Conservation (phyloP, 345 rosid species). For the Gossypium turneri region DNA sequence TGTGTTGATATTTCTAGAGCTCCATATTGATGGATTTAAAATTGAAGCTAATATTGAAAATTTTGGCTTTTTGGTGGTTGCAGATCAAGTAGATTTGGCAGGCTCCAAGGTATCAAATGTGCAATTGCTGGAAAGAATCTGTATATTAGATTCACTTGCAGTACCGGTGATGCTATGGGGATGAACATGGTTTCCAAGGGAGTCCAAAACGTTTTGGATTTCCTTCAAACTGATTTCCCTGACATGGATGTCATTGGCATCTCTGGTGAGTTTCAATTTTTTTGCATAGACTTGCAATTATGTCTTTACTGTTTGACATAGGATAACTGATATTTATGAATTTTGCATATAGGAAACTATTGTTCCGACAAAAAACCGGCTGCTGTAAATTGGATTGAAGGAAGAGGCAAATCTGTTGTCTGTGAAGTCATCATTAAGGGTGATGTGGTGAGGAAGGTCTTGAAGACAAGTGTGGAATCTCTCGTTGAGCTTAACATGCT, state of each 20-base stretch:
- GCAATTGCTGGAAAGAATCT: constrained; percentile 66
- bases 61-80: not conserved
- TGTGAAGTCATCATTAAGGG: constrained; percentile 65
- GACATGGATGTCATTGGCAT: constrained; percentile 72
- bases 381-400: constrained; percentile 75
- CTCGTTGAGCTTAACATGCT: constrained; percentile 74
- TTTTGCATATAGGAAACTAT: constrained; percentile 44
- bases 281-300: not conserved
- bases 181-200: constrained; percentile 85
- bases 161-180: constrained; percentile 81
- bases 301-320: not conserved
- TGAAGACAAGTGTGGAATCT: constrained; percentile 59
- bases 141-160: constrained; percentile 51
- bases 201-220: constrained; percentile 64
- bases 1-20: not conserved
- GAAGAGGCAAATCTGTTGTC: constrained; percentile 73
- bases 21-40: not conserved
- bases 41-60: not conserved
- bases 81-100: constrained; percentile 64
- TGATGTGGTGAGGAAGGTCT: constrained; percentile 54
- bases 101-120: constrained; percentile 52
- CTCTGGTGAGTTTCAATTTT: constrained; percentile 37
- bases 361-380: constrained; percentile 77
- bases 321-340: not conserved
- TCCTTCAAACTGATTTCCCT: constrained; percentile 54